Percentiles rank a stretch among this genome's conserved stretches.
These are phyloP conservation scores for Coniophora puteana DNA, from an alignment of 1,284 basidiomycete genomes.

Conservation along the genomic window DNA sequence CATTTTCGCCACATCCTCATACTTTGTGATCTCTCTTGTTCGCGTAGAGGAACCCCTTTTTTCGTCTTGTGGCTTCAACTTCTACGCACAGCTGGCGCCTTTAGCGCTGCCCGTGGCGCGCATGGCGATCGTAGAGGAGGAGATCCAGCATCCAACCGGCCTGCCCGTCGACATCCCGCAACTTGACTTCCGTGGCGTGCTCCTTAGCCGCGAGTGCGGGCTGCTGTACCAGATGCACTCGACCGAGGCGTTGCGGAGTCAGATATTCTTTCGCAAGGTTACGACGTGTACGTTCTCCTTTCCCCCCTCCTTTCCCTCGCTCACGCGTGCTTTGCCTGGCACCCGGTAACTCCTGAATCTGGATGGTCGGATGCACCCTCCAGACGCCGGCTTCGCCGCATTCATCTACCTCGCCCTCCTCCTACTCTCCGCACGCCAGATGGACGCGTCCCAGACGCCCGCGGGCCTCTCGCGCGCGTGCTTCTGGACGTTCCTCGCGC, in stretches of 20 bases:
- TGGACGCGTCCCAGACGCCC: constrained; percentile 72
- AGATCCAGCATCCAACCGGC: constrained; percentile 70
- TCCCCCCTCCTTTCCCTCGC: no score
- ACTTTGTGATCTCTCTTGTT: not conserved
- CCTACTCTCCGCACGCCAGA: constrained; percentile 68
- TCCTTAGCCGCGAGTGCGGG: constrained; percentile 79
- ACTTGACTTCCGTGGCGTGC: constrained; percentile 55
- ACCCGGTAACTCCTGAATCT: not conserved
- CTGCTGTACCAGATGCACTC: constrained; percentile 64
- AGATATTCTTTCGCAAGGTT: constrained; percentile 75
- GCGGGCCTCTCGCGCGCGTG: constrained; percentile 76
- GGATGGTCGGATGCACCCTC: constrained; percentile 5
- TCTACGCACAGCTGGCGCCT: constrained; percentile 60
- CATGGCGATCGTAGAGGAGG: constrained; percentile 68
- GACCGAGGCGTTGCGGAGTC: constrained; percentile 67
- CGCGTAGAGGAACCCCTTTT: constrained; percentile 45
- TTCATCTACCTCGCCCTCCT: constrained; percentile 68
- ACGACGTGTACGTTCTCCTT: constrained; percentile 63
- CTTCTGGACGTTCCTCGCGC: constrained; percentile 75
- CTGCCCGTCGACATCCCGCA: constrained; percentile 53
- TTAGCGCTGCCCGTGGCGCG: constrained; percentile 44
- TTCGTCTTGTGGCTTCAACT: constrained; percentile 58
- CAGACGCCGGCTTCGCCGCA: constrained; percentile 73
- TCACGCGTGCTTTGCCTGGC: constrained; percentile 1
- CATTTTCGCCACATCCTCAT: constrained; percentile 7